These are phyloP conservation scores for Meripilus lineatus DNA, from an alignment of 1,284 basidiomycete genomes.

Conservation along the genomic window DNA sequence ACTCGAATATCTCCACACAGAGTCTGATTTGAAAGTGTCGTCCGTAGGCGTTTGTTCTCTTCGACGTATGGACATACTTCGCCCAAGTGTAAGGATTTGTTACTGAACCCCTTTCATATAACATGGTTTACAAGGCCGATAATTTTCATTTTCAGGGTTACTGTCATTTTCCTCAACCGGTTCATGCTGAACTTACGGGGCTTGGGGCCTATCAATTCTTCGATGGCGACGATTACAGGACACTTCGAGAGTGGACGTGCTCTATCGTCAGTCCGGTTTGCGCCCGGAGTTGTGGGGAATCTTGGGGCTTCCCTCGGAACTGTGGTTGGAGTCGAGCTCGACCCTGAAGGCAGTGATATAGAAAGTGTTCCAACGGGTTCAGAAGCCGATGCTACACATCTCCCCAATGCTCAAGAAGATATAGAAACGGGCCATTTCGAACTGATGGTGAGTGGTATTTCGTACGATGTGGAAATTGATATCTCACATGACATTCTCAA, in stretches of 20 bases:
- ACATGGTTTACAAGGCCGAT: neutral
- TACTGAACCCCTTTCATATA: neutral
- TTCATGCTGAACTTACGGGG: constrained; percentile 24
- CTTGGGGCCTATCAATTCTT: constrained; percentile 7
- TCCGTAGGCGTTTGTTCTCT: constrained; percentile 15
- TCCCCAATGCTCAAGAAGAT: too few species aligned
- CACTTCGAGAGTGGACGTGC: neutral
- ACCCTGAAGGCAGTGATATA: too few species aligned
- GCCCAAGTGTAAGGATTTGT: constrained; percentile 10
- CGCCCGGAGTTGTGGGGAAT: constrained; percentile 15
- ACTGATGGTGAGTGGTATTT: too few species aligned
- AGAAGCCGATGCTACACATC: too few species aligned
- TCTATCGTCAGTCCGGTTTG: constrained; percentile 12
- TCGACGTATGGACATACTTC: constrained; percentile 18
- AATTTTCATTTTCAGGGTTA: constrained; percentile 13
- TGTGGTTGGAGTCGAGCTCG: too few species aligned
- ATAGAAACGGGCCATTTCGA: too few species aligned
- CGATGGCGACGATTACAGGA: too few species aligned
- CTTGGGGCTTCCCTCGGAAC: constrained; percentile 16
- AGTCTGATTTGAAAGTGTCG: neutral
- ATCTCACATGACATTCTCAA: too few species aligned
- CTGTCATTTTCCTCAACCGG: constrained; percentile 17
- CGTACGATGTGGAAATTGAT: too few species aligned
- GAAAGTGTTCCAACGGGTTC: too few species aligned
- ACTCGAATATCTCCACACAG: neutral